Evolutionary conservation across 345 rosid species (phyloP).

Genomic region (Laguncularia racemosa): DNA sequence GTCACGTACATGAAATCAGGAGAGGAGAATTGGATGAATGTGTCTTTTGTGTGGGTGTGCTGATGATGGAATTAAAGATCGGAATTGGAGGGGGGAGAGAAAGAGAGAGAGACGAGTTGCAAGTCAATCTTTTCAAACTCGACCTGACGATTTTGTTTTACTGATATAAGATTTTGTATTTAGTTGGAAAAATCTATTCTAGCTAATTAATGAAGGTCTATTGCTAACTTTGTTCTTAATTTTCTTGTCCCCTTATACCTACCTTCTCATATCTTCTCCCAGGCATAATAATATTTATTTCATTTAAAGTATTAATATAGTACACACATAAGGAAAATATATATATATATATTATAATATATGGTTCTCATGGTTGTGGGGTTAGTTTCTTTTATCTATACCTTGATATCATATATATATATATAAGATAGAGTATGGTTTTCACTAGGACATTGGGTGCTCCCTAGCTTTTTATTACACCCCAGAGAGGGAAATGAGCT

Average conservation of each 20-base stretch:
- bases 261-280: conserved; percentile 12
- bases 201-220: no score
- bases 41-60: conserved; percentile 11
- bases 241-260: conserved; percentile 32
- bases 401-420: not conserved
- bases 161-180: conserved; percentile 33
- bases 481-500: conserved; percentile 31
- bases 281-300: not conserved
- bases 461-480: conserved; percentile 5
- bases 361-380: conserved; percentile 14
- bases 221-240: conserved; percentile 16
- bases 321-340: not conserved
- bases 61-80: conserved; percentile 43
- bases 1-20: conserved; percentile 12
- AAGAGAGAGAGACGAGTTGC: conserved; percentile 10
- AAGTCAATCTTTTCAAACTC: conserved; percentile 57
- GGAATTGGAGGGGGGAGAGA: conserved; percentile 10
- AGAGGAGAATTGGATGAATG: conserved; percentile 15
- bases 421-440: no score
- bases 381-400: conserved; percentile 3
- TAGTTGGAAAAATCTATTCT: conserved; percentile 19
- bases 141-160: conserved; percentile 41
- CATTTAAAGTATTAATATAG: not conserved
- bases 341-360: conserved; percentile 1
- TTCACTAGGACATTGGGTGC: conserved; percentile 21